phyloP scores from a whole-genome alignment of 2,329 filamentous ascomycete species.

The Calycina herbarum region DNA sequence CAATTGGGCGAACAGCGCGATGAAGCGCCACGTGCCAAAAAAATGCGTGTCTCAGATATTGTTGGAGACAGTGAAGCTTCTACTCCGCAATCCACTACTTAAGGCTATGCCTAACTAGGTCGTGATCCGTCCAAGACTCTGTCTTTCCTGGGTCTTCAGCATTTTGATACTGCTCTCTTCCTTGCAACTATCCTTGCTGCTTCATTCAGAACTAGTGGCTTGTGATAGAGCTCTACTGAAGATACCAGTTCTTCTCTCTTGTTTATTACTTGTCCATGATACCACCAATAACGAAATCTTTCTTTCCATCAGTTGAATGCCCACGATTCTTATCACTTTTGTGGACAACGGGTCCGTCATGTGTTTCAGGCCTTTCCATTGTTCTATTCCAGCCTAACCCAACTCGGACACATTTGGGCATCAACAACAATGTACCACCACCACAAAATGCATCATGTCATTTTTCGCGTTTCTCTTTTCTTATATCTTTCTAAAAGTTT shows the following conservation, averaged over 20 bases:
- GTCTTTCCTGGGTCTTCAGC: slow-evolving; percentile 10
- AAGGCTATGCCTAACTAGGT: slow-evolving; percentile 11
- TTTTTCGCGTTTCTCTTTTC: background rate
- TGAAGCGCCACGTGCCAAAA: slow-evolving; percentile 52
- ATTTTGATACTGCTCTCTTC: slow-evolving; percentile 10
- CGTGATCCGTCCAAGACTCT: slow-evolving; percentile 7
- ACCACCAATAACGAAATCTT: slow-evolving; percentile 26
- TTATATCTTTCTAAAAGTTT: slow-evolving; percentile 12
- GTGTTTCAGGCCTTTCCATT: background rate
- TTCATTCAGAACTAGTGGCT: background rate
- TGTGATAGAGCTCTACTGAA: slow-evolving; percentile 12
- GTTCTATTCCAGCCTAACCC: background rate
- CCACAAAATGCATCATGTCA: slow-evolving; percentile 13
- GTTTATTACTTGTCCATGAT: slow-evolving; percentile 26
- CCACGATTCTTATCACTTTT: background rate
- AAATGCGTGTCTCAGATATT: slow-evolving; percentile 54
- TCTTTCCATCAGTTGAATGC: slow-evolving; percentile 13
- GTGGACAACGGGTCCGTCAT: background rate
- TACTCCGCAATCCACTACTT: slow-evolving; percentile 34
- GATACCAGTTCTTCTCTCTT: slow-evolving; percentile 11
- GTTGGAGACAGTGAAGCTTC: slow-evolving; percentile 39
- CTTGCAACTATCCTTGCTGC: background rate
- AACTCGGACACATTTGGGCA: slow-evolving; percentile 6
- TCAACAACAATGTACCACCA: slow-evolving; percentile 15
- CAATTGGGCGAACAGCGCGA: slow-evolving; percentile 44